Percentiles rank a stretch among this genome's conserved stretches.
Evolutionary conservation across 768 basidiomycete species (phyloP).

Genomic region (Phanerochaete carnosa): DNA sequence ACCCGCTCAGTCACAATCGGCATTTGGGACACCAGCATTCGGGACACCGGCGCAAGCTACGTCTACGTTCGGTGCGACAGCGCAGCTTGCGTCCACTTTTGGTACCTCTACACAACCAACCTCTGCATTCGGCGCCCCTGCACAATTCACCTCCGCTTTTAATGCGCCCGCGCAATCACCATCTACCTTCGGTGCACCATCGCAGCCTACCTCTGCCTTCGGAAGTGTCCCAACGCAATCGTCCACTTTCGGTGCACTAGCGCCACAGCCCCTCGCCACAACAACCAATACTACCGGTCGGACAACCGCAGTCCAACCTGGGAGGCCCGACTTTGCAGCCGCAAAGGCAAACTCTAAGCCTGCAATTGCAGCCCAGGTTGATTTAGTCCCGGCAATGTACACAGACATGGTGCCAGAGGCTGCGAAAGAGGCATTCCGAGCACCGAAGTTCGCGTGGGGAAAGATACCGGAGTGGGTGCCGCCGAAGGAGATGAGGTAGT

Average conservation of each 20-base stretch:
- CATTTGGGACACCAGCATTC: constrained; percentile 13
- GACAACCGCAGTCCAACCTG: not conserved
- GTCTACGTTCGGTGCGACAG: constrained; percentile 13
- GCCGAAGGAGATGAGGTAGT: constrained; percentile 47
- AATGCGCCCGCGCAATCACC: not conserved
- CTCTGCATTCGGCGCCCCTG: constrained; percentile 37
- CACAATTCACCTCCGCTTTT: constrained; percentile 10
- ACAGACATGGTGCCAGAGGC: constrained; percentile 46
- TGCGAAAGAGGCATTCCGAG: constrained; percentile 50
- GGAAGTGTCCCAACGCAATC: not conserved
- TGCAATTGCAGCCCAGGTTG: constrained; percentile 53
- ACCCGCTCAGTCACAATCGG: constrained; percentile 1
- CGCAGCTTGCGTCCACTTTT: constrained; percentile 10
- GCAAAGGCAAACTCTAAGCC: constrained; percentile 37
- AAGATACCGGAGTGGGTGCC: constrained; percentile 75
- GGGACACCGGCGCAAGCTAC: constrained; percentile 8
- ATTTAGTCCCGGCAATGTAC: constrained; percentile 58
- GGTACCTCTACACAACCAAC: constrained; percentile 3
- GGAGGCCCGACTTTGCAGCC: constrained; percentile 31
- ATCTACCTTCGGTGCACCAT: constrained; percentile 4
- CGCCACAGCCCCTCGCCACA: constrained; percentile 11
- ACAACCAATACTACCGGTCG: constrained; percentile 1
- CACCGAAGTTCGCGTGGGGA: constrained; percentile 61
- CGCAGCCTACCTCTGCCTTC: constrained; percentile 6
- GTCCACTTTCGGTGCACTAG: not conserved